phyloP scores from a whole-genome alignment of 106 monocot genomes.

The Platanthera guangdongensis region DNA sequence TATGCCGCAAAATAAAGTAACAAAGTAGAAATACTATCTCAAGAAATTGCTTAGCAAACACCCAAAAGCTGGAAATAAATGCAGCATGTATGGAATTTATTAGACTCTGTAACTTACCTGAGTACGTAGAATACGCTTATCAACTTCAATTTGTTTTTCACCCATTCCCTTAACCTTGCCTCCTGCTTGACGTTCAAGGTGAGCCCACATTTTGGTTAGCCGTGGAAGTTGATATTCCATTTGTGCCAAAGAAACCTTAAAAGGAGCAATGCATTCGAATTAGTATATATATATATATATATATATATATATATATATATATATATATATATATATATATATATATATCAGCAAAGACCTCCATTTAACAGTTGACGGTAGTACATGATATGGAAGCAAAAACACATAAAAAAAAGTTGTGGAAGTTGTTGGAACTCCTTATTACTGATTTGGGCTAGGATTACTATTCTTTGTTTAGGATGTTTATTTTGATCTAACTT shows the following conservation, averaged over 20 bases:
- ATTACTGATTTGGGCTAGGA: no score
- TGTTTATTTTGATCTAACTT: no score
- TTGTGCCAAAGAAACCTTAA: conserved; percentile 95
- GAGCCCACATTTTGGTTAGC: conserved; percentile 95
- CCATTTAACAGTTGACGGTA: not conserved
- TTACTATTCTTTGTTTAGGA: no score
- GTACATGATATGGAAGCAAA: not conserved
- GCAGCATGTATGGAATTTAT: not conserved
- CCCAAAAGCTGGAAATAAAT: not conserved
- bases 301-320: no score
- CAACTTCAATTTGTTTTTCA: conserved; percentile 99
- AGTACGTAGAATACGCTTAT: conserved; percentile 92
- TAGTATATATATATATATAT: not conserved
- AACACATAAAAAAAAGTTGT: not conserved
- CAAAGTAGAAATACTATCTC: not conserved
- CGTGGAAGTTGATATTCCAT: conserved; percentile 99
- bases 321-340: no score
- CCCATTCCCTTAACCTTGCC: conserved; percentile 98
- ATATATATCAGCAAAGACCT: no score
- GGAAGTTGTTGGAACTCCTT: no score
- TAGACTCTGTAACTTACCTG: conserved; percentile 36
- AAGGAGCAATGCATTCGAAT: not conserved
- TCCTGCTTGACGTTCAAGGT: conserved; percentile 95
- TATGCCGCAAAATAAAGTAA: not conserved
- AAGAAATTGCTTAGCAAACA: not conserved